Evolutionary conservation across 2,329 filamentous ascomycete genomes (phyloP).

Genomic region (Aspergillus oerlinghausenensis): DNA sequence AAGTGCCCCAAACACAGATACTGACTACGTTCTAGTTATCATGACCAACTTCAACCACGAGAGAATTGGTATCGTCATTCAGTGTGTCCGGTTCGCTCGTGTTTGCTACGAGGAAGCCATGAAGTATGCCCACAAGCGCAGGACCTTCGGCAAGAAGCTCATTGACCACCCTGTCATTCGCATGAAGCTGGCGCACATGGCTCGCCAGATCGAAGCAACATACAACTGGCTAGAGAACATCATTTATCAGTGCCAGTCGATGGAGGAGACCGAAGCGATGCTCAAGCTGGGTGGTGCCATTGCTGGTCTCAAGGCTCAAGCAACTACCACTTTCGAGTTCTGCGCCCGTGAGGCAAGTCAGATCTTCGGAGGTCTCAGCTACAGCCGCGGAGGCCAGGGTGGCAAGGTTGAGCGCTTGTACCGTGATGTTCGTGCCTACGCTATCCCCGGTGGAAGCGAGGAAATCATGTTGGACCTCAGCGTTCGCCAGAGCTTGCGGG

Average conservation of each 20-base stretch:
- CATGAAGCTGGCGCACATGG: constrained; percentile 97
- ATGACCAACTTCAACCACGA: constrained; percentile 99
- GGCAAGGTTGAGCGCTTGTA: constrained; percentile 94
- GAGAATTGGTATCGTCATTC: constrained; percentile 97
- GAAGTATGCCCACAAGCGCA: constrained; percentile 95
- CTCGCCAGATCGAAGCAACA: constrained; percentile 92
- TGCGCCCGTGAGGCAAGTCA: constrained; percentile 94
- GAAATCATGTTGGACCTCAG: constrained; percentile 99
- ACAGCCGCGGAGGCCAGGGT: constrained; percentile 89
- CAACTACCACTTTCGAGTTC: constrained; percentile 93
- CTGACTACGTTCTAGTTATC: constrained; percentile 57
- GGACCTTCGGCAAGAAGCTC: constrained; percentile 92
- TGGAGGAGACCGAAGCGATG: constrained; percentile 95
- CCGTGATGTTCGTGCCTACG: constrained; percentile 91
- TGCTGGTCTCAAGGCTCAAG: constrained; percentile 87
- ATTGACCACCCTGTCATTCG: constrained; percentile 97
- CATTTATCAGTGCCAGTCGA: constrained; percentile 86
- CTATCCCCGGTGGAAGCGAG: constrained; percentile 90
- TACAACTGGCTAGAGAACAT: constrained; percentile 96
- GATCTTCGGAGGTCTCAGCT: constrained; percentile 93
- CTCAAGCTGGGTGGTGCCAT: constrained; percentile 91
- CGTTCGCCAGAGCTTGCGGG: constrained; percentile 83
- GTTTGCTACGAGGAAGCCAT: constrained; percentile 96
- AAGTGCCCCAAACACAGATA: background rate
- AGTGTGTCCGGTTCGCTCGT: constrained; percentile 89